These are phyloP conservation scores for Pedinophyceae sp. DNA, from an alignment of 139 green algal genomes.

Conservation along the genomic window DNA sequence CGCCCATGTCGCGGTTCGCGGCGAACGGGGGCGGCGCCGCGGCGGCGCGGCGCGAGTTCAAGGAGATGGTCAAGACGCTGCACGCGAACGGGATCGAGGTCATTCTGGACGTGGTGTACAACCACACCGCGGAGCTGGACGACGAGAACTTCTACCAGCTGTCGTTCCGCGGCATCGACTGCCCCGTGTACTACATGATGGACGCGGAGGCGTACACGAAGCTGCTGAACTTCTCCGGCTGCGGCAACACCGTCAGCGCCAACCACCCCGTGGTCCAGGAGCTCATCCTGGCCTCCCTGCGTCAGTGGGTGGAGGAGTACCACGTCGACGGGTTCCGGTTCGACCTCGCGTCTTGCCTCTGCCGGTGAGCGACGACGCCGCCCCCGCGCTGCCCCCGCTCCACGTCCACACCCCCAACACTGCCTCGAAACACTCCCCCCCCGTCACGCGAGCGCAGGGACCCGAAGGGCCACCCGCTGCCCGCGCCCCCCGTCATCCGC, in stretches of 20 bases:
- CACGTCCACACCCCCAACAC: too few species aligned
- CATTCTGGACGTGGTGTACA: constrained; percentile 89
- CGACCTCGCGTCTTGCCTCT: constrained; percentile 82
- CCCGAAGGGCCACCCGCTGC: constrained; percentile 48
- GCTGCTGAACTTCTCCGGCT: constrained; percentile 75
- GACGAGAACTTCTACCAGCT: constrained; percentile 64
- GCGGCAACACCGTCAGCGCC: constrained; percentile 77
- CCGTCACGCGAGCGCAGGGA: too few species aligned
- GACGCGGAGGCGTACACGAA: constrained; percentile 22
- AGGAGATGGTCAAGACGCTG: constrained; percentile 44
- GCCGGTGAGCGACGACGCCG: too few species aligned
- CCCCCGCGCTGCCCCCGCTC: too few species aligned
- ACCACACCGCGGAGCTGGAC: constrained; percentile 74
- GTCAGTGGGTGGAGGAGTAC: constrained; percentile 67
- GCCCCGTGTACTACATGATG: constrained; percentile 46
- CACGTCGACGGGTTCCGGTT: constrained; percentile 92
- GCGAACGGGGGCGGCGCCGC: constrained; percentile 26
- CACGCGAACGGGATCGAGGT: constrained; percentile 44
- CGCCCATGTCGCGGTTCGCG: constrained; percentile 62
- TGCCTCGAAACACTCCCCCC: too few species aligned
- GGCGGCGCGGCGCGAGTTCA: constrained; percentile 65
- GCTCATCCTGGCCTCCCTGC: constrained; percentile 67
- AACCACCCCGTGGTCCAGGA: constrained; percentile 58
- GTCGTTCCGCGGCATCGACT: constrained; percentile 64
- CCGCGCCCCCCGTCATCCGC: constrained; percentile 64